Percentiles rank a stretch among this genome's conserved stretches.
Evolutionary conservation across 2,329 filamentous ascomycete species (phyloP).

Genomic region (Colletotrichum agaves): DNA sequence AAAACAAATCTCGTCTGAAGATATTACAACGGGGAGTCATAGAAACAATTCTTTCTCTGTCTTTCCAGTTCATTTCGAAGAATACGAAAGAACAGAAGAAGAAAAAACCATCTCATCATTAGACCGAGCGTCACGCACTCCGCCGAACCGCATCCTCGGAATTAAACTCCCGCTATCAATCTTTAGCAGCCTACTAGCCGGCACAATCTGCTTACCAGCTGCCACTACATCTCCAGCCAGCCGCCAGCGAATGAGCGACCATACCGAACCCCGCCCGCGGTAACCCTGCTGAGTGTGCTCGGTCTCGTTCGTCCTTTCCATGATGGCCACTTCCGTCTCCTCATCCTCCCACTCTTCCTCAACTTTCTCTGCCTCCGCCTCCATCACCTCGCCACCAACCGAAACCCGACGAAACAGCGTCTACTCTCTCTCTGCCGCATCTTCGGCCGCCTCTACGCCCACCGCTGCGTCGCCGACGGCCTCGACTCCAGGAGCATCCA

Average conservation of each 20-base stretch:
- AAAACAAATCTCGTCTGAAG: not conserved
- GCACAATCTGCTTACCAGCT: constrained; percentile 16
- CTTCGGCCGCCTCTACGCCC: constrained; percentile 32
- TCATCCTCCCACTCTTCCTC: constrained; percentile 27
- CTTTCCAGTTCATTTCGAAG: not conserved
- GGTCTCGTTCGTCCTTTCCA: constrained; percentile 35
- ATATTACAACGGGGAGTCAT: not conserved
- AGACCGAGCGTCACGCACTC: constrained; percentile 28
- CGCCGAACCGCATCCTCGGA: constrained; percentile 35
- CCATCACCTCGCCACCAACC: constrained; percentile 17
- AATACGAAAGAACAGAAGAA: not conserved
- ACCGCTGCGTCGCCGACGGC: constrained; percentile 26
- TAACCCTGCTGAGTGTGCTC: no score
- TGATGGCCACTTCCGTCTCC: constrained; percentile 29
- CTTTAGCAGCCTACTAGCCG: constrained; percentile 5
- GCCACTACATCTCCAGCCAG: not conserved
- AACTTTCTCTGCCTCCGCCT: constrained; percentile 14
- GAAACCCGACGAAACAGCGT: constrained; percentile 24
- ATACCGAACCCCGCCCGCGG: constrained; percentile 28
- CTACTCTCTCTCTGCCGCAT: constrained; percentile 12
- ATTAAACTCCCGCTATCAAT: constrained; percentile 29
- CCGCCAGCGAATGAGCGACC: constrained; percentile 29
- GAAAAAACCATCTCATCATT: constrained; percentile 1
- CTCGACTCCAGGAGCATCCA: constrained; percentile 26
- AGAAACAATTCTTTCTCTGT: not conserved